A percentile compares a stretch with the other conserved stretches of the same genome.
These are phyloP conservation scores for Sporothrix inflata DNA, from an alignment of 2,329 filamentous ascomycete species.

Conservation along the genomic window DNA sequence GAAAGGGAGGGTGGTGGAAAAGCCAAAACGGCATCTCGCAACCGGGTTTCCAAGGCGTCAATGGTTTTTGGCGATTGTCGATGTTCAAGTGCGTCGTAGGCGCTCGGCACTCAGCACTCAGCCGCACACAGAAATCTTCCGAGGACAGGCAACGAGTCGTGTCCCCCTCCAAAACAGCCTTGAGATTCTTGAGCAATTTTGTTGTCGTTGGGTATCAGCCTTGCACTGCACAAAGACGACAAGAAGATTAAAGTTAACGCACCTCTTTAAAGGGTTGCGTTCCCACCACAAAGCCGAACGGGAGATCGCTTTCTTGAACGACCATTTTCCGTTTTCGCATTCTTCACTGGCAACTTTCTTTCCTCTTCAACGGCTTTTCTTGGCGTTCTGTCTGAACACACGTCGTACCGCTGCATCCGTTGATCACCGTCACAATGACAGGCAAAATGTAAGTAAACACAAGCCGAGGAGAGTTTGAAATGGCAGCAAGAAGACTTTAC, in stretches of 20 bases:
- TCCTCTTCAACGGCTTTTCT: neutral
- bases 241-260: no score
- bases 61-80: neutral
- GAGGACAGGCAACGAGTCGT: neutral
- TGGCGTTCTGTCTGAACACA: neutral
- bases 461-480: neutral
- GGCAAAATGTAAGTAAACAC: constrained; percentile 16
- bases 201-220: neutral
- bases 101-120: neutral
- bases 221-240: neutral
- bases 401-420: neutral
- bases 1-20: neutral
- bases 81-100: neutral
- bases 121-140: neutral
- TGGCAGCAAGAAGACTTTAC: neutral
- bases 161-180: neutral
- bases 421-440: neutral
- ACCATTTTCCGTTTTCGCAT: neutral
- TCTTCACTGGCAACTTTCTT: neutral
- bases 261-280: neutral
- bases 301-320: neutral
- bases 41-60: neutral
- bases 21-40: neutral
- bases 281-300: neutral
- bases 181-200: neutral